Evolutionary conservation across 495 filamentous ascomycete species (phyloP).

Genomic region (Thermochaetoides thermophila): DNA sequence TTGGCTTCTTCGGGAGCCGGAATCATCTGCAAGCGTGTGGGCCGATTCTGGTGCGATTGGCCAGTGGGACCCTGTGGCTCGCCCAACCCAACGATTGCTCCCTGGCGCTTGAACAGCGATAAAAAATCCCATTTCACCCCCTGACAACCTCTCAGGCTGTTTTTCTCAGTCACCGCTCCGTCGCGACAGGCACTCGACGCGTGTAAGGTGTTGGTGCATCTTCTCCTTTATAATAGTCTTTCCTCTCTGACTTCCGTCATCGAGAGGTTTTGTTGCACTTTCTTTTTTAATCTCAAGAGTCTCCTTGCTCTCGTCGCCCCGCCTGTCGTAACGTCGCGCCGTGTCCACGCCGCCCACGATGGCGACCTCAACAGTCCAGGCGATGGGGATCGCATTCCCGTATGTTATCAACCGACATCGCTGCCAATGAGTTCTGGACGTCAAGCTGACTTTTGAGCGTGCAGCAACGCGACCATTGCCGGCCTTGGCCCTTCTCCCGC

Average conservation of each 20-base stretch:
- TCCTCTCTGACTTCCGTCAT: too few relatives aligned
- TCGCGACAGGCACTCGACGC: conserved; percentile 6
- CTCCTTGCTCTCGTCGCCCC: background rate
- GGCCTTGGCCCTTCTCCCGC: conserved; percentile 27
- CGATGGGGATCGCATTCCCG: too few relatives aligned
- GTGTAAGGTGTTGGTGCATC: too few relatives aligned
- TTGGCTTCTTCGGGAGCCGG: conserved; percentile 18
- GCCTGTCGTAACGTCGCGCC: background rate
- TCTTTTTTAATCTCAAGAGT: background rate
- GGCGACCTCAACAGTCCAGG: too few relatives aligned
- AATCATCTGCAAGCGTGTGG: conserved; percentile 12
- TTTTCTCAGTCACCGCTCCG: conserved; percentile 5
- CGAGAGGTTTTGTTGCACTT: too few relatives aligned
- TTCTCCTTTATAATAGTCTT: too few relatives aligned
- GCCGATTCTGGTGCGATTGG: conserved; percentile 18
- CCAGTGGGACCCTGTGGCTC: too few relatives aligned
- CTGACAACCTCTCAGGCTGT: conserved; percentile 3
- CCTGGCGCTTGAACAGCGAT: background rate
- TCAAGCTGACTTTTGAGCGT: conserved; percentile 9
- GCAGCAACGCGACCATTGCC: conserved; percentile 34
- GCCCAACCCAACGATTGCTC: too few relatives aligned
- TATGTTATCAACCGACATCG: too few relatives aligned
- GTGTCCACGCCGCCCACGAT: too few relatives aligned
- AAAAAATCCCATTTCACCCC: conserved; percentile 15
- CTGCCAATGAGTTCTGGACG: too few relatives aligned